phyloP scores from a whole-genome alignment of 2,329 filamentous ascomycete species.

The Epichloe baconii region DNA sequence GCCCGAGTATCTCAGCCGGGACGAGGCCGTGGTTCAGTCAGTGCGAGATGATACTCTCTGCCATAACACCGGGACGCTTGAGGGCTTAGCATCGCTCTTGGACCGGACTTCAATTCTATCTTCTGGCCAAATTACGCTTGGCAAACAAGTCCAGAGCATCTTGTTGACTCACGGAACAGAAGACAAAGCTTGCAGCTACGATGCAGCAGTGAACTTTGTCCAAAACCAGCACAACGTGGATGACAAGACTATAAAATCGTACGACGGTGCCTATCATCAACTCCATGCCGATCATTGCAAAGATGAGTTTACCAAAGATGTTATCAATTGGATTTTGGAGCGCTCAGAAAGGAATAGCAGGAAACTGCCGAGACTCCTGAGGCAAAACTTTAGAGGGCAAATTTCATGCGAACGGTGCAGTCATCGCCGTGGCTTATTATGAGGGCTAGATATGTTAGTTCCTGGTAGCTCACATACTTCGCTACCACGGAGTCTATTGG shows the following conservation, averaged over 20 bases:
- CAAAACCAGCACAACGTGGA: conserved; percentile 39
- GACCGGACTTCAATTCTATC: conserved; percentile 55
- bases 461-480: too few relatives aligned
- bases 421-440: background rate
- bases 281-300: conserved; percentile 47
- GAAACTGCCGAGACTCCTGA: conserved; percentile 12
- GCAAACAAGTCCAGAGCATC: conserved; percentile 46
- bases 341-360: conserved; percentile 9
- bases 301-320: conserved; percentile 43
- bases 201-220: conserved; percentile 51
- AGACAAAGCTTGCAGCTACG: conserved; percentile 56
- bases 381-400: conserved; percentile 24
- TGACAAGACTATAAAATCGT: conserved; percentile 60
- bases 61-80: conserved; percentile 77
- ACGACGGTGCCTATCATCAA: conserved; percentile 70
- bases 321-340: conserved; percentile 53
- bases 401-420: background rate
- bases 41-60: conserved; percentile 55
- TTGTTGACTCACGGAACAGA: conserved; percentile 66
- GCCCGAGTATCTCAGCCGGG: conserved; percentile 50
- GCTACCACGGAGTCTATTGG: too few relatives aligned
- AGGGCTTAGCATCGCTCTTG: conserved; percentile 63
- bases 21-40: conserved; percentile 46
- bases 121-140: conserved; percentile 37
- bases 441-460: too few relatives aligned